These are phyloP conservation scores for Epicoccum sorghinum DNA, from an alignment of 2,329 filamentous ascomycete species.

Conservation along the genomic window DNA sequence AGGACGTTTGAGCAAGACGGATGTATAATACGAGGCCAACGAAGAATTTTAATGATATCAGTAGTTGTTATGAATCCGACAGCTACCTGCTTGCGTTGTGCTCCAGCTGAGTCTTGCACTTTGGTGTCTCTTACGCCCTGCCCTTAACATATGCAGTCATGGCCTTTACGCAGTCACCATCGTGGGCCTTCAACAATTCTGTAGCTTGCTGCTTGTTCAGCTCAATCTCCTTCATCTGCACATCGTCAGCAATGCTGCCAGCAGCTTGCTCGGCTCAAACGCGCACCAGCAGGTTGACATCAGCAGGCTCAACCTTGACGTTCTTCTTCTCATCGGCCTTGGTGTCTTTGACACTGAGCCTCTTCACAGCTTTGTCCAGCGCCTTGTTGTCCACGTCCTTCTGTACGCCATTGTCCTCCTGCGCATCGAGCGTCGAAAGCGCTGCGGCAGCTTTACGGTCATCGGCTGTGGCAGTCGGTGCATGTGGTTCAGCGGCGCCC, in stretches of 20 bases:
- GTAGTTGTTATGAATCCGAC: too few relatives aligned
- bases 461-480: slow-evolving; percentile 66
- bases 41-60: neutral
- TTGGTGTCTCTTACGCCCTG: neutral
- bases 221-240: slow-evolving; percentile 70
- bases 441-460: slow-evolving; percentile 79
- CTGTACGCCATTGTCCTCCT: slow-evolving; percentile 56
- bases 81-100: too few relatives aligned
- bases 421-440: slow-evolving; percentile 70
- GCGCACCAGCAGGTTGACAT: slow-evolving; percentile 72
- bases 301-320: slow-evolving; percentile 75
- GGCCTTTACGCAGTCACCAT: slow-evolving; percentile 72
- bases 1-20: neutral
- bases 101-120: too few relatives aligned
- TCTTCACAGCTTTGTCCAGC: slow-evolving; percentile 73
- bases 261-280: neutral
- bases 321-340: slow-evolving; percentile 55
- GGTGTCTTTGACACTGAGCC: slow-evolving; percentile 56
- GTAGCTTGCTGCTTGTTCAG: slow-evolving; percentile 74
- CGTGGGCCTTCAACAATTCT: slow-evolving; percentile 73
- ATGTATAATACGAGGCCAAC: neutral
- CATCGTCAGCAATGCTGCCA: slow-evolving; percentile 8
- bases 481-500: slow-evolving; percentile 59
- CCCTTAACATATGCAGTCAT: slow-evolving; percentile 64
- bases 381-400: slow-evolving; percentile 72